Base-by-base conservation (phyloP, 495 filamentous ascomycete genomes). In the Gamarada debralockiae region DNA sequence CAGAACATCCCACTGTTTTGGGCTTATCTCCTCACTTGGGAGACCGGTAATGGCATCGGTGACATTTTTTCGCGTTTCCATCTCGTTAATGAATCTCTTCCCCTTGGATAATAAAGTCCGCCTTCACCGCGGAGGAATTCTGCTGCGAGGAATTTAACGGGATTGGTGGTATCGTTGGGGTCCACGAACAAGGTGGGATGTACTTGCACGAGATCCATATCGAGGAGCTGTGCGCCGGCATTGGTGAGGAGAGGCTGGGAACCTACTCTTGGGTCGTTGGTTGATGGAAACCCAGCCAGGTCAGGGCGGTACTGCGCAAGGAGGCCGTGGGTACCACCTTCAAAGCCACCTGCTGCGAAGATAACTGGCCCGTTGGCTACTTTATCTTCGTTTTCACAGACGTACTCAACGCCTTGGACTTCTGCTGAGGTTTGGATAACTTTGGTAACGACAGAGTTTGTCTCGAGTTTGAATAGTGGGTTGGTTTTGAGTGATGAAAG, bases 181-280 rank as follows among this genome's bases (percentile, higher is more conserved):
- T 90, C 86, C 3, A 90, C 75, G 42, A 91, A 81, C 45, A 85
- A 84, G 2, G 87, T 90, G 3, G 87, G 87, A 61, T 82, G 78
- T 18, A 81, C 70, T 62, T 81, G 78, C 12, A 81, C 76, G 48
- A 65, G 64, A 2, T 78, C 74, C 79, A 84, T 83, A 51, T 84
- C 81, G 10, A 82, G 64, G 22, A 81, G 62, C 21, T 60, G 58
- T 3, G 78, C 81, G 0, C 76, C 79, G 1, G 75, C 54, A 5
- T 53, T 61, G 1, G 71, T 60, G 0, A 83, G 69, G 3, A 83
- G 43, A 0, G 52, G 50, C 53, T 82, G 78, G 25, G 71, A 61
- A 0, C 75, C 80, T 1, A 73, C 72, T 0, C 76, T 61, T 1
- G 74, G 70, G 3, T 81, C 76, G 60, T 84, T 84, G 17, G 81